A percentile compares a stretch with the other conserved stretches of the same genome.
These are phyloP conservation scores for Tulasnella sp. DNA, from an alignment of 768 basidiomycete species.

Conservation along the genomic window DNA sequence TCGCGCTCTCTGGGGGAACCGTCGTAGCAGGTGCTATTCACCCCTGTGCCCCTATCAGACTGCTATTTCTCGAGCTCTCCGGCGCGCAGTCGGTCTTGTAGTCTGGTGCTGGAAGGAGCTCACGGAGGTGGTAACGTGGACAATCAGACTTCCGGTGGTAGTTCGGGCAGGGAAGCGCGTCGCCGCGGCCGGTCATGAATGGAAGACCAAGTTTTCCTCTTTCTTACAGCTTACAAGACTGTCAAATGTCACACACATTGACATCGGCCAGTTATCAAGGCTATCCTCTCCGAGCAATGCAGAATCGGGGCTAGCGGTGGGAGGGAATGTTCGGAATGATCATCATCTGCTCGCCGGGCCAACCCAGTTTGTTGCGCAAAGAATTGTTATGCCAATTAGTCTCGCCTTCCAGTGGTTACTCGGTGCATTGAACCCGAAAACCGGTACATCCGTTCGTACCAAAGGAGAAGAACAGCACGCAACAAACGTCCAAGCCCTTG, in stretches of 20 bases:
- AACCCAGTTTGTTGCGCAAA: too few species aligned
- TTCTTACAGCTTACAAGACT: too few species aligned
- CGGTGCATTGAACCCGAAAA: background rate
- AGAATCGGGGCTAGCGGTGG: too few species aligned
- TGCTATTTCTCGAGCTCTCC: background rate
- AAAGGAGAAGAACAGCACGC: background rate
- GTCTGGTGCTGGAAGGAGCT: background rate
- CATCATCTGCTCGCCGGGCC: too few species aligned
- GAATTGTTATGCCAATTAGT: background rate
- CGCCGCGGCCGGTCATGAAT: background rate
- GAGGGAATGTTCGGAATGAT: too few species aligned
- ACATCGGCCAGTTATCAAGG: too few species aligned
- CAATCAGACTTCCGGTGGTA: background rate
- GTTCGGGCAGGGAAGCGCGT: background rate
- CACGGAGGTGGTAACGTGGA: background rate
- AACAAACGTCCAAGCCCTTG: background rate
- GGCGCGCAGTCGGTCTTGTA: background rate
- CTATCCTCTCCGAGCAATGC: too few species aligned
- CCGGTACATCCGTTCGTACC: background rate
- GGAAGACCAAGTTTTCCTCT: too few species aligned
- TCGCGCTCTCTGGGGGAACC: background rate
- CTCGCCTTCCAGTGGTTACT: background rate
- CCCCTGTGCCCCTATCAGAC: slow-evolving; percentile 13
- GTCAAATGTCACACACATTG: too few species aligned
- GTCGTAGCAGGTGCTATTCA: slow-evolving; percentile 2